phyloP scores from a whole-genome alignment of 75 land plant species.

The Cryptomeria japonica region DNA sequence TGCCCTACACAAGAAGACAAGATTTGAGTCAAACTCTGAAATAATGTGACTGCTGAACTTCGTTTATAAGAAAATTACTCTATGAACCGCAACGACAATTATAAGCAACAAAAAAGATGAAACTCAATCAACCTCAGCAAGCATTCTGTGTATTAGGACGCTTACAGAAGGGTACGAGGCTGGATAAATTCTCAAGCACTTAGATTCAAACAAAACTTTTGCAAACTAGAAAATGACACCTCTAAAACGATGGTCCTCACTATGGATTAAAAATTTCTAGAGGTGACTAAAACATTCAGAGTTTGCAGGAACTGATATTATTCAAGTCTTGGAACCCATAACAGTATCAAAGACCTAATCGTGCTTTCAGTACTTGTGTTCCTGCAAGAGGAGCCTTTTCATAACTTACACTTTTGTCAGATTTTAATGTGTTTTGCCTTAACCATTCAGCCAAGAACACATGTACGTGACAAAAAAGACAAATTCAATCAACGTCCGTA shows the following conservation, averaged over 20 bases:
- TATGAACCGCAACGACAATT: neutral
- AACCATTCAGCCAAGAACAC: neutral
- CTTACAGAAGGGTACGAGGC: neutral
- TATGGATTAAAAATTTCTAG: neutral
- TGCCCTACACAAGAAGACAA: constrained; percentile 43
- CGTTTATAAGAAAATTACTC: neutral
- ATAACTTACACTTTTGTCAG: no score
- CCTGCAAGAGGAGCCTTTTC: neutral
- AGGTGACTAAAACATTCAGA: neutral
- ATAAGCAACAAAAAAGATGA: neutral
- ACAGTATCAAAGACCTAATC: neutral
- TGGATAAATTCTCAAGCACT: neutral
- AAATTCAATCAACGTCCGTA: neutral
- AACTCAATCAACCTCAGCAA: neutral
- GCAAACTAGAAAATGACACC: neutral
- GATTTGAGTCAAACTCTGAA: constrained; percentile 4
- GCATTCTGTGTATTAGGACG: neutral
- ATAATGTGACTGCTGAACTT: neutral
- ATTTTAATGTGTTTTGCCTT: no score
- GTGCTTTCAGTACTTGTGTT: neutral
- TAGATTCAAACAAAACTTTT: neutral
- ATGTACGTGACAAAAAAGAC: neutral
- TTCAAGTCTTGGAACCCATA: neutral
- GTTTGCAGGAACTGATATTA: neutral
- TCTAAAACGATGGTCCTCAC: neutral